Conservation (phyloP, 139 green algal species). For the Chlorella sp. region DNA sequence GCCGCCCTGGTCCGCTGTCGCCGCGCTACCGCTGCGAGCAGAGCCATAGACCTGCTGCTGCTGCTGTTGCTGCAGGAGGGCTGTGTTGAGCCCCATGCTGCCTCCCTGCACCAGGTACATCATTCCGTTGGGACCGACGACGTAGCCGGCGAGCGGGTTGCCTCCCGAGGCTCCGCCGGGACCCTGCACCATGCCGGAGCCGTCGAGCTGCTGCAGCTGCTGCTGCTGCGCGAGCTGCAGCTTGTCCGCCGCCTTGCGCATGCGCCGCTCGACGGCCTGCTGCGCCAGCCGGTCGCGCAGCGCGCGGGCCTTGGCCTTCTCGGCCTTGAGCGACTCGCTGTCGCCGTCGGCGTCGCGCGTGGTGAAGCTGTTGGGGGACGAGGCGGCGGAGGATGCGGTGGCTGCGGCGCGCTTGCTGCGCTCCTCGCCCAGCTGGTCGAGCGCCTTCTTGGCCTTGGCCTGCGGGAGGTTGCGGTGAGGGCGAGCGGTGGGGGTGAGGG, state of each 20-base stretch:
- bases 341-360: not conserved
- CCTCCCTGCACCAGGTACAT: not conserved
- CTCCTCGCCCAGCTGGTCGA: constrained; percentile 10
- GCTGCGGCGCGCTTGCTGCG: too few relatives aligned
- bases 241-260: constrained; percentile 10
- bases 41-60: too few relatives aligned
- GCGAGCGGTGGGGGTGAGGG: too few relatives aligned
- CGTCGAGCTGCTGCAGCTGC: not conserved
- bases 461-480: too few relatives aligned
- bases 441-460: constrained; percentile 16
- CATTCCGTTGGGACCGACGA: not conserved
- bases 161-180: not conserved
- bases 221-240: not conserved
- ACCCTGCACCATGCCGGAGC: not conserved
- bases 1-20: not conserved
- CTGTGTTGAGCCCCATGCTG: constrained; percentile 3
- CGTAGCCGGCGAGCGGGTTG: not conserved
- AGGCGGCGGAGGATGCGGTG: too few relatives aligned
- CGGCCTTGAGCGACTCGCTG: constrained; percentile 8
- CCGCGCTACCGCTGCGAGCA: too few relatives aligned
- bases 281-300: constrained; percentile 24
- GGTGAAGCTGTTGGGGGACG: too few relatives aligned
- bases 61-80: too few relatives aligned
- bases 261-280: constrained; percentile 20
- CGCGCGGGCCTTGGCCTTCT: constrained; percentile 15